Evolutionary conservation across 768 basidiomycete genomes (phyloP).

Genomic region (Auricularia heimuer): DNA sequence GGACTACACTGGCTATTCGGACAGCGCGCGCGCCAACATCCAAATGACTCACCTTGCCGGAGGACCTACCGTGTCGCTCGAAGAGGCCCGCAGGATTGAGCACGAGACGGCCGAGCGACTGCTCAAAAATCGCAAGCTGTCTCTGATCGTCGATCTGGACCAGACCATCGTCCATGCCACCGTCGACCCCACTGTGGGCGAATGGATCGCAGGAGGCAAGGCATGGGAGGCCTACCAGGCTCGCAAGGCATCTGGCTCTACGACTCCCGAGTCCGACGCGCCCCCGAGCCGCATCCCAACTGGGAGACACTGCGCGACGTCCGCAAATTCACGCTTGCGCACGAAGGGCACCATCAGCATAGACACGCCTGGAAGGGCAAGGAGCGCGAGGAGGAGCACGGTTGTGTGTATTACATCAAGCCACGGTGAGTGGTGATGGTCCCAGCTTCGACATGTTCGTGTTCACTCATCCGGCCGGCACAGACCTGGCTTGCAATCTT

Average conservation of each 20-base stretch:
- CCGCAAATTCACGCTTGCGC: conserved; percentile 74
- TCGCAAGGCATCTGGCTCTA: conserved; percentile 11
- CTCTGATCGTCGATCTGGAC: conserved; percentile 96
- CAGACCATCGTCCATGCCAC: conserved; percentile 99
- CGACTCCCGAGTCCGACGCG: not conserved
- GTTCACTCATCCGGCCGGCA: not conserved
- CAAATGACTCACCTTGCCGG: conserved; percentile 91
- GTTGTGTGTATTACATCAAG: conserved; percentile 96
- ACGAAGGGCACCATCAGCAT: conserved; percentile 43
- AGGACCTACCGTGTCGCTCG: conserved; percentile 83
- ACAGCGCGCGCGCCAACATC: conserved; percentile 77
- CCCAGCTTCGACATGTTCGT: not conserved
- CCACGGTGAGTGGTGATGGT: conserved; percentile 54
- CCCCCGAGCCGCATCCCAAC: conserved; percentile 73
- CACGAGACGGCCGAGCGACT: conserved; percentile 72
- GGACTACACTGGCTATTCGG: conserved; percentile 84
- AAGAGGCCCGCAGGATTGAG: conserved; percentile 87
- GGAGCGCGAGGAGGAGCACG: conserved; percentile 59
- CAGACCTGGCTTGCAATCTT: conserved; percentile 77
- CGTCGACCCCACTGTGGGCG: conserved; percentile 95
- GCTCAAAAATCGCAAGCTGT: conserved; percentile 65
- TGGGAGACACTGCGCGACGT: conserved; percentile 88
- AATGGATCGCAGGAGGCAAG: conserved; percentile 86
- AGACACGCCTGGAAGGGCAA: conserved; percentile 33
- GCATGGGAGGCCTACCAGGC: conserved; percentile 61